Evolutionary conservation across 768 basidiomycete genomes (phyloP), one percentile per base, ranked within the genome.

Genomic region (Mycena pura): DNA sequence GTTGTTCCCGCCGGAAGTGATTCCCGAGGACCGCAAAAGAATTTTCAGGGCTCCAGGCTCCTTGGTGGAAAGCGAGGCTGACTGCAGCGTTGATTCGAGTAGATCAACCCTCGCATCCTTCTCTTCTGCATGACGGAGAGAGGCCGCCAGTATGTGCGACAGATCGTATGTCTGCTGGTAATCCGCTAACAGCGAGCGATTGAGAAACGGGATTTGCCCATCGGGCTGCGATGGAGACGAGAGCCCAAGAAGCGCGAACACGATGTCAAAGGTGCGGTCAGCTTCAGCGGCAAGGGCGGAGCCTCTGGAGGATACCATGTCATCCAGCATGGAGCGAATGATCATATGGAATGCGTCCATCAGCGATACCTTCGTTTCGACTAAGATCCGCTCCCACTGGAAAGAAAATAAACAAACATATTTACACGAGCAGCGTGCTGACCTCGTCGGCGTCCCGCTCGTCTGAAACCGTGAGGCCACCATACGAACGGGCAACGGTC

Each of bases 91-190:
- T 5, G 80, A 77, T 59, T 87, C 86, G 8, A 93, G 69, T 41
- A 84, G 63, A 60, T 90, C 84, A 14, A 87, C 69, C 41, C 86
- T 80, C 1, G 82, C 80, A 59, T 91, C 87, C 57, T 86, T 84
- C 57, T 84, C 83, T 15, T 77, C 70, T 0, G 80, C 79, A 54
- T 76, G 74, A 24, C 70, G 76, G 27, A 86, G 73, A 10, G 80
- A 79, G 6, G 75, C 73, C 14, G 79, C 68, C 25, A 92, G 80
- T 0, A 80, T 81, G 25, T 70, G 74, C 8, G 83, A 79, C 13
- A 93, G 76, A 46, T 84, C 79, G 71, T 92, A 90, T 1, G 86
- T 76, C 39, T 86, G 79, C 59, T 92, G 87, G 72, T 93, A 92
- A 68, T 93, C 92, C 6, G 81, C 82, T 11, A 93, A 73, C 22